Evolutionary conservation across 371 early-diverging fungal genomes (phyloP).

Genomic region (Choanephora cucurbitarum): DNA sequence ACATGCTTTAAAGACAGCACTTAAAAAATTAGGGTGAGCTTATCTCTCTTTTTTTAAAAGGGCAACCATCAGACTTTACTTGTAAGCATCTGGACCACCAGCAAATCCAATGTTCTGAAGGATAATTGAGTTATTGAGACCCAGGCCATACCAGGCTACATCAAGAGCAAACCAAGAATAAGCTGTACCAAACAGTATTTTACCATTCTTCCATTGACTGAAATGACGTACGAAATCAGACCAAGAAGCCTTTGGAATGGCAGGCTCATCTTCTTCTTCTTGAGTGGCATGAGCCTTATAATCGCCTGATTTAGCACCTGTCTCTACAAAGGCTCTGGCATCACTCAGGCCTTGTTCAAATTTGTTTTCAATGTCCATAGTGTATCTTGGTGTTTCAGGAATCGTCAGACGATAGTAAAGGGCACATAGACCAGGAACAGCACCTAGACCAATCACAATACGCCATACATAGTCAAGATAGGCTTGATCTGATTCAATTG

Average conservation of each 20-base stretch:
- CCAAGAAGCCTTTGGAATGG: constrained; percentile 19
- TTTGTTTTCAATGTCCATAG: constrained; percentile 72
- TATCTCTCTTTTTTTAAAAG: too few species aligned
- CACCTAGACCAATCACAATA: constrained; percentile 69
- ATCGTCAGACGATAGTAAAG: constrained; percentile 81
- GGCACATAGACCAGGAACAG: constrained; percentile 63
- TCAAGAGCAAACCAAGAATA: constrained; percentile 70
- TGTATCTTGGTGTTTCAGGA: constrained; percentile 86
- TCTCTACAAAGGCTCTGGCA: constrained; percentile 7
- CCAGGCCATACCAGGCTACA: constrained; percentile 78
- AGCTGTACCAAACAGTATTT: constrained; percentile 52
- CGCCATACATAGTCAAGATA: constrained; percentile 85
- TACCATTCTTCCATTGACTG: constrained; percentile 47
- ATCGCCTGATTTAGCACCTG: constrained; percentile 22
- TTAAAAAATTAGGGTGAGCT: constrained; percentile 5
- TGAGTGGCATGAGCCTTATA: constrained; percentile 26
- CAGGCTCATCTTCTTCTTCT: constrained; percentile 20
- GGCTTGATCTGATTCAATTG: constrained; percentile 52
- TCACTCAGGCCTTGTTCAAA: constrained; percentile 56
- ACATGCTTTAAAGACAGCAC: constrained; percentile 39
- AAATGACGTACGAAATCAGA: constrained; percentile 54
- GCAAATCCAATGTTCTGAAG: constrained; percentile 57
- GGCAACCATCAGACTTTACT: too few species aligned
- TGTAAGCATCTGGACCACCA: constrained; percentile 7
- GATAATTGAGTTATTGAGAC: constrained; percentile 69